Conservation (phyloP, 371 early-diverging fungal genomes). For the Spraguea lophii region DNA sequence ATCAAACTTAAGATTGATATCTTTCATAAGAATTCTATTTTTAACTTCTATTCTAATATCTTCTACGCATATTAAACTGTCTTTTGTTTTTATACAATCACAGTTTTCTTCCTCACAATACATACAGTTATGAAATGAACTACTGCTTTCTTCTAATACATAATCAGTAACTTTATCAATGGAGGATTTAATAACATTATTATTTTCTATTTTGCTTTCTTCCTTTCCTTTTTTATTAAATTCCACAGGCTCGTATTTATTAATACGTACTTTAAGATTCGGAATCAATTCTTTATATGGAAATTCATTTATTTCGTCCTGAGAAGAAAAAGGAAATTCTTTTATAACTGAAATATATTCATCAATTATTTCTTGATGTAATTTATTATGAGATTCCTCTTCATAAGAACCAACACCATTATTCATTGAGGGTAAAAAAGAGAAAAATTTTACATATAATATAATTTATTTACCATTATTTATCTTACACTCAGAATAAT, state of each 20-base stretch:
- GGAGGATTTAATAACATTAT: no score
- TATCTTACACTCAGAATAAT: not conserved
- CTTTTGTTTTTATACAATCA: not conserved
- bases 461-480: not conserved
- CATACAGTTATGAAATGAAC: no score
- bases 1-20: constrained; percentile 62
- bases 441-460: no score
- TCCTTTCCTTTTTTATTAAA: not conserved
- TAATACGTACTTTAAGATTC: not conserved
- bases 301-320: not conserved
- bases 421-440: no score
- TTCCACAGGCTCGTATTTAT: not conserved
- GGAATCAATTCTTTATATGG: not conserved
- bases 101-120: not conserved
- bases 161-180: not conserved
- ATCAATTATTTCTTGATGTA: no score
- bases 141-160: not conserved
- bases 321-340: not conserved
- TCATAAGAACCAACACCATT: no score
- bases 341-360: no score
- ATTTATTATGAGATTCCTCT: no score
- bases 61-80: not conserved
- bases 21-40: constrained; percentile 68
- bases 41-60: constrained; percentile 55
- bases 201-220: not conserved